Evolutionary conservation across 2,329 filamentous ascomycete genomes (phyloP).

Genomic region (Apiospora kogelbergensis): DNA sequence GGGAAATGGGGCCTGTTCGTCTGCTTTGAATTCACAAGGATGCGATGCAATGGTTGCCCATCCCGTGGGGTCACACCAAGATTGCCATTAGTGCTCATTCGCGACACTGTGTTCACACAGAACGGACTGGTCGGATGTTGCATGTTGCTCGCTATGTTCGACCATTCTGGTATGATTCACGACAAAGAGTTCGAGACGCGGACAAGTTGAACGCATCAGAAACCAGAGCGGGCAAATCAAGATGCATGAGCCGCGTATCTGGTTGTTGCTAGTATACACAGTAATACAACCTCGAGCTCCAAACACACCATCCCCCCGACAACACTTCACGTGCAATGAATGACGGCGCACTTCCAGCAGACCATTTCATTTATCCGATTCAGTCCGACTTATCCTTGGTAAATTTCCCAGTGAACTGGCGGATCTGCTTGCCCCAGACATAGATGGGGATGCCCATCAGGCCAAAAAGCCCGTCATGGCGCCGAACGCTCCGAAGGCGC

Average conservation of each 20-base stretch:
- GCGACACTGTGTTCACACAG: background rate
- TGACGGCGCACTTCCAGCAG: background rate
- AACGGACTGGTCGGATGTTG: background rate
- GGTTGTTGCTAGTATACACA: background rate
- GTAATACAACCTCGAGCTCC: background rate
- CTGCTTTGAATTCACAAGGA: background rate
- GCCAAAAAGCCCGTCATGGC: slow-evolving; percentile 31
- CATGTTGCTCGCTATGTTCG: background rate
- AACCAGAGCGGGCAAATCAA: background rate
- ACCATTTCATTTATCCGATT: background rate
- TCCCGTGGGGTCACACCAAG: background rate
- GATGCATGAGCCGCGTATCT: background rate
- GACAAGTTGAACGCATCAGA: background rate
- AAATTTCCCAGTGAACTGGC: slow-evolving; percentile 23
- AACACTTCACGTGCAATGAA: background rate
- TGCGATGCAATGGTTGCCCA: background rate
- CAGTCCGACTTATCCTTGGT: slow-evolving; percentile 16
- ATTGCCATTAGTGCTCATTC: too few relatives aligned
- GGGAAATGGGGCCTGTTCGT: background rate
- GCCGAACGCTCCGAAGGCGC: slow-evolving; percentile 32
- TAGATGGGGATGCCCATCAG: slow-evolving; percentile 30
- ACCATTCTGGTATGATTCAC: background rate
- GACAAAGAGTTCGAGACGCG: background rate
- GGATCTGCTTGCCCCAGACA: slow-evolving; percentile 32
- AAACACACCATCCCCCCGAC: background rate